Conservation (phyloP, 352 stramenopile species). For the Phytophthora aleatoria region DNA sequence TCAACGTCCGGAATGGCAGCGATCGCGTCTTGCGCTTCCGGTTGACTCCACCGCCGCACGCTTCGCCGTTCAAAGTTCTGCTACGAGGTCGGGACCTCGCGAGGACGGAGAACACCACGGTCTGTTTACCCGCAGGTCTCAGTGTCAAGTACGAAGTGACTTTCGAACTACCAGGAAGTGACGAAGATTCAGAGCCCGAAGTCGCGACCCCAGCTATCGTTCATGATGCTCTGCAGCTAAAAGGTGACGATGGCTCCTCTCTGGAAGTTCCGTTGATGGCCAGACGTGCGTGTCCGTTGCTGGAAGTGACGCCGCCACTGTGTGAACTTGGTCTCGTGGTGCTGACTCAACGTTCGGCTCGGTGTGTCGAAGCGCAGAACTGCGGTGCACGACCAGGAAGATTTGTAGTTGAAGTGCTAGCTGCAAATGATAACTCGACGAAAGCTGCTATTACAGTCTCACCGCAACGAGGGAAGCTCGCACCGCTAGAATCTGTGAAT, state of each 20-base stretch:
- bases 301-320: slow-evolving; percentile 57
- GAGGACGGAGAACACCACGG: slow-evolving; percentile 66
- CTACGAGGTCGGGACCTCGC: slow-evolving; percentile 62
- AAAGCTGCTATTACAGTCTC: slow-evolving; percentile 32
- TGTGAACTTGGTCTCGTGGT: slow-evolving; percentile 78
- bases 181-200: slow-evolving; percentile 9
- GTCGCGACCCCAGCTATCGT: slow-evolving; percentile 38
- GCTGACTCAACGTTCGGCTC: slow-evolving; percentile 53
- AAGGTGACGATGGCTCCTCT: slow-evolving; percentile 57
- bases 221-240: slow-evolving; percentile 65
- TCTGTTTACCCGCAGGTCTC: slow-evolving; percentile 67
- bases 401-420: slow-evolving; percentile 63
- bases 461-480: slow-evolving; percentile 39
- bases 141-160: slow-evolving; percentile 65
- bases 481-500: slow-evolving; percentile 37
- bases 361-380: slow-evolving; percentile 65
- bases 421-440: slow-evolving; percentile 7
- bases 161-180: slow-evolving; percentile 40
- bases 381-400: slow-evolving; percentile 37
- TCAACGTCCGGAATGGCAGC: slow-evolving; percentile 75
- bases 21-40: slow-evolving; percentile 66
- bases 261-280: slow-evolving; percentile 73
- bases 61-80: slow-evolving; percentile 66
- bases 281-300: slow-evolving; percentile 49
- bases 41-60: slow-evolving; percentile 49